phyloP scores from a whole-genome alignment of 2,329 filamentous ascomycete genomes.

The Xylariomycetidae sp. region DNA sequence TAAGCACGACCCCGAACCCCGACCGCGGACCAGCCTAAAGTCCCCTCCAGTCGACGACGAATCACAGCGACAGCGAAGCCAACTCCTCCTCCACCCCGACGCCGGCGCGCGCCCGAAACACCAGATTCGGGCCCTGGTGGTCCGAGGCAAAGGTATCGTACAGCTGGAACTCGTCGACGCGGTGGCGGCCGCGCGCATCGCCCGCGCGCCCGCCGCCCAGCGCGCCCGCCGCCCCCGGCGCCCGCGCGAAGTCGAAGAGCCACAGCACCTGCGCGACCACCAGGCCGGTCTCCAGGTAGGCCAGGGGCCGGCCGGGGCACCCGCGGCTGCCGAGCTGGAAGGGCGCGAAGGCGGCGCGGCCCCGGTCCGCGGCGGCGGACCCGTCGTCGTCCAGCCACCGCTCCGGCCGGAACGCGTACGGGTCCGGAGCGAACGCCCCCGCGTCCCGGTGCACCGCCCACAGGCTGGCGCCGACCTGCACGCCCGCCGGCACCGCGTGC shows the following conservation, averaged over 20 bases:
- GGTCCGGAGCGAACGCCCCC: constrained; percentile 13
- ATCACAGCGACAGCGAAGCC: no score
- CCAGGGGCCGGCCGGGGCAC: constrained; percentile 13
- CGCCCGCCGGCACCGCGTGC: constrained; percentile 10
- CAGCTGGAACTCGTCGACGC: constrained; percentile 11
- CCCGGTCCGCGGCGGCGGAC: constrained; percentile 4
- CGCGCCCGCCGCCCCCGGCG: constrained; percentile 8
- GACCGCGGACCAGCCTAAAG: no score
- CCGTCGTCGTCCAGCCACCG: constrained; percentile 10
- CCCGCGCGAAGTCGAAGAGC: constrained; percentile 13
- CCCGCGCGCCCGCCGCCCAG: constrained; percentile 9
- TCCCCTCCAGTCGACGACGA: no score
- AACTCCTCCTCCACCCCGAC: no score
- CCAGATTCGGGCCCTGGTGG: constrained; percentile 10
- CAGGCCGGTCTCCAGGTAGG: constrained; percentile 13
- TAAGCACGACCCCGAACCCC: no score
- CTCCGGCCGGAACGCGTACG: constrained; percentile 12
- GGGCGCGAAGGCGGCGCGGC: constrained; percentile 9
- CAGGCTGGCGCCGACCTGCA: constrained; percentile 12
- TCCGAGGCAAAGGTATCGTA: constrained; percentile 11
- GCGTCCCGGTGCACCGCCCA: constrained; percentile 12
- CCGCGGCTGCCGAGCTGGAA: constrained; percentile 12
- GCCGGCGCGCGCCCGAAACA: constrained; percentile 10
- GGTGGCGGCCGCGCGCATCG: constrained; percentile 6
- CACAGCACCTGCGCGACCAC: constrained; percentile 11